These are phyloP conservation scores for Lophiotrema nucula DNA, from an alignment of 495 filamentous ascomycete genomes.

Conservation along the genomic window DNA sequence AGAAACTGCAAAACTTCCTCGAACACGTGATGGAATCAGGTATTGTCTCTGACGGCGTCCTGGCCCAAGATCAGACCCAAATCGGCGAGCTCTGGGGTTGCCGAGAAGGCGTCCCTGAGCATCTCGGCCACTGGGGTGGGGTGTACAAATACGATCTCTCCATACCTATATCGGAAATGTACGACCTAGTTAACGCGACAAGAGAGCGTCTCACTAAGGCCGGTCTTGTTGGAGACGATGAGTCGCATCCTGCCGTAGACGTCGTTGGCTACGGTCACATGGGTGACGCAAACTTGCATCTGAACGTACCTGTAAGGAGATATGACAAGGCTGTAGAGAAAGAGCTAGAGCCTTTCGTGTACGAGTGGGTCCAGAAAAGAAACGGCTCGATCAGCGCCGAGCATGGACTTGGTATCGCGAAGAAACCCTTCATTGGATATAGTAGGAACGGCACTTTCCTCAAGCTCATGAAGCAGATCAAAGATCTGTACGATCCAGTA, in stretches of 20 bases:
- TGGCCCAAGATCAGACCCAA: slow-evolving; percentile 92
- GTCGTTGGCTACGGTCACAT: slow-evolving; percentile 98
- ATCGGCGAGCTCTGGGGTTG: slow-evolving; percentile 81
- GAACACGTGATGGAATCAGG: slow-evolving; percentile 83
- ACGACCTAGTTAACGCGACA: slow-evolving; percentile 82
- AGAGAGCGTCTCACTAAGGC: slow-evolving; percentile 64
- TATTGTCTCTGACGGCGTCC: slow-evolving; percentile 80
- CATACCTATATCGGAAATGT: slow-evolving; percentile 84
- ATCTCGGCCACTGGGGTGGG: slow-evolving; percentile 83
- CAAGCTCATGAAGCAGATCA: slow-evolving; percentile 88
- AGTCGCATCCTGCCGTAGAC: slow-evolving; percentile 74
- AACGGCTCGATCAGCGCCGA: slow-evolving; percentile 94
- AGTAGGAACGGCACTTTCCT: slow-evolving; percentile 84
- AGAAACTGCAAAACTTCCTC: slow-evolving; percentile 59
- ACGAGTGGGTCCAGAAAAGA: slow-evolving; percentile 87
- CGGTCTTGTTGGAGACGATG: slow-evolving; percentile 75
- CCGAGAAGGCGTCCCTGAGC: slow-evolving; percentile 90
- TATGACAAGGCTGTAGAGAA: slow-evolving; percentile 90
- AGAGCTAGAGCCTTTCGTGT: slow-evolving; percentile 88
- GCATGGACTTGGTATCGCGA: slow-evolving; percentile 89
- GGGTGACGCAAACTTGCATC: slow-evolving; percentile 91
- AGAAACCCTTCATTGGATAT: slow-evolving; percentile 92
- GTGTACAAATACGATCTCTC: slow-evolving; percentile 99
- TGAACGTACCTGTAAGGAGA: slow-evolving; percentile 77
- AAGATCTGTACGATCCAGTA: slow-evolving; percentile 87